Percentiles rank a stretch among this genome's conserved stretches.
Conservation (phyloP, 1,139 yeast species). For the Lodderomyces orthopsilosis region DNA sequence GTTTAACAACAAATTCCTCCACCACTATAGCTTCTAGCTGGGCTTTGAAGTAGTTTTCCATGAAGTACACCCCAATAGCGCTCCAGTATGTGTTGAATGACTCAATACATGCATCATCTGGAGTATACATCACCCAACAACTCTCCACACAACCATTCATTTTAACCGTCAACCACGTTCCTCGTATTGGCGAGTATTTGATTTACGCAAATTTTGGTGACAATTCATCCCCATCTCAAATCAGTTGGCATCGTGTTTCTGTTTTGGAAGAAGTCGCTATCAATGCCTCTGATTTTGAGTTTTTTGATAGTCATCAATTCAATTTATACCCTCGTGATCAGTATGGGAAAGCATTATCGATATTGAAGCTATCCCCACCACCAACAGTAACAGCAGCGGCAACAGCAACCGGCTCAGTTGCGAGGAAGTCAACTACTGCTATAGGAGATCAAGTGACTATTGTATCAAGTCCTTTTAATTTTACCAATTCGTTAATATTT, state of each 20-base stretch:
- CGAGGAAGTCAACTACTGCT: background rate
- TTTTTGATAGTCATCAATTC: constrained; percentile 26
- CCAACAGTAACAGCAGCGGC: background rate
- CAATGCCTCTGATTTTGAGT: constrained; percentile 7
- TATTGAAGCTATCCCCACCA: constrained; percentile 1
- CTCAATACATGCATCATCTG: constrained; percentile 23
- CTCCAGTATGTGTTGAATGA: constrained; percentile 21
- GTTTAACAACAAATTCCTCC: too few species aligned
- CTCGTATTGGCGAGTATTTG: constrained; percentile 15
- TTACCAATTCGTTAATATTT: constrained; percentile 58
- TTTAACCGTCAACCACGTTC: constrained; percentile 20
- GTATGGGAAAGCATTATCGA: constrained; percentile 3
- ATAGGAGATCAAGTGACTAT: constrained; percentile 21
- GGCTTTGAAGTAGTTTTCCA: background rate
- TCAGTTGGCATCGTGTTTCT: constrained; percentile 6
- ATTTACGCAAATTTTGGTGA: constrained; percentile 18
- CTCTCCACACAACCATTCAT: constrained; percentile 8
- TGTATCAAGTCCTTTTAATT: constrained; percentile 53
- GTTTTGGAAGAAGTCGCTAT: background rate
- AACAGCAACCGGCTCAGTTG: background rate
- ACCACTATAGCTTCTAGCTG: too few species aligned
- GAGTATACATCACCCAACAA: constrained; percentile 20
- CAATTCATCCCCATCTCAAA: background rate
- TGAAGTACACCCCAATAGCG: constrained; percentile 24
- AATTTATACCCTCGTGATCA: constrained; percentile 27